phyloP scores from a whole-genome alignment of 2,329 filamentous ascomycete species.

The Trichoderma gracile region DNA sequence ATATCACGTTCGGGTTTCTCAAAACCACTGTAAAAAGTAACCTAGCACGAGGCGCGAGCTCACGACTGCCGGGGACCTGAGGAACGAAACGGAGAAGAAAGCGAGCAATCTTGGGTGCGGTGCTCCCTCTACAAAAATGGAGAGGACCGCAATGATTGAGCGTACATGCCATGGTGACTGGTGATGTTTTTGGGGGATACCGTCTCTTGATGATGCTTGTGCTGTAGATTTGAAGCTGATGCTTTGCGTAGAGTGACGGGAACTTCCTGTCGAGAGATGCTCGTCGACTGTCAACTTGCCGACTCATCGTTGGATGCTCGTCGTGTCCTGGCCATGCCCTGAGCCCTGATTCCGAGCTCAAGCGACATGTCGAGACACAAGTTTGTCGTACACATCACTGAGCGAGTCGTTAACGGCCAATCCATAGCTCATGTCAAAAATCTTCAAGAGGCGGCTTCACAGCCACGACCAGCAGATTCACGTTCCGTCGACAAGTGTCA shows the following conservation, averaged over 20 bases:
- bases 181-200: background rate
- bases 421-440: too few species aligned
- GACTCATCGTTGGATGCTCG: background rate
- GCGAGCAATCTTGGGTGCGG: slow-evolving; percentile 62
- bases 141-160: slow-evolving; percentile 62
- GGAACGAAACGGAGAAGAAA: slow-evolving; percentile 55
- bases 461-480: background rate
- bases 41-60: slow-evolving; percentile 53
- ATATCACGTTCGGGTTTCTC: slow-evolving; percentile 46
- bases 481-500: background rate
- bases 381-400: too few species aligned
- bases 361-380: background rate
- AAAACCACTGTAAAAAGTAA: slow-evolving; percentile 23
- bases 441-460: too few species aligned
- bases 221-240: slow-evolving; percentile 14
- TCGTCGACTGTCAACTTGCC: background rate
- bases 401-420: too few species aligned
- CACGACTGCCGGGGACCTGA: slow-evolving; percentile 50
- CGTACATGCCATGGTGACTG: slow-evolving; percentile 45
- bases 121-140: slow-evolving; percentile 52
- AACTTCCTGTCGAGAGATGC: background rate
- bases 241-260: background rate
- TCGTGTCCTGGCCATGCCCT: background rate
- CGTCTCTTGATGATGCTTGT: background rate
- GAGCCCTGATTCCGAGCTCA: background rate